Evolutionary conservation across 2,329 filamentous ascomycete genomes (phyloP), one percentile per base, ranked within the genome.

Genomic region (Arthroderma uncinatum): DNA sequence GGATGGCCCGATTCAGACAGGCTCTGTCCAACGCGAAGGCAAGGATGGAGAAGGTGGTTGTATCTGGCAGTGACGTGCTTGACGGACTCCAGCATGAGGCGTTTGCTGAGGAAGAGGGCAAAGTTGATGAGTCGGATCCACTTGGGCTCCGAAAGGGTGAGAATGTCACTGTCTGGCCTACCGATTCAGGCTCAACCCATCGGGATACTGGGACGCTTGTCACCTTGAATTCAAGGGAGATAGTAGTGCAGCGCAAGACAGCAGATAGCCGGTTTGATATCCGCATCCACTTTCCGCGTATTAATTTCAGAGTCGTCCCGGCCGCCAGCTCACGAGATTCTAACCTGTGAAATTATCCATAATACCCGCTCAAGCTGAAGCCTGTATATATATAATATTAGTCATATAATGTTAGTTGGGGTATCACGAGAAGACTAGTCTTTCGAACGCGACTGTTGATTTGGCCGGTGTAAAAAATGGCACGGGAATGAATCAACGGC

Each of bases 1-100:
- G 84, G 83, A 76, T 86, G 16, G 67, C 72, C 44, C 75, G 85
- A n/a, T 88, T 87, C 69, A 70, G 78, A 55, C 66, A 65, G 14
- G 74, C 73, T 1, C 65, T 82, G 1, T 69, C 72, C 4, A 67
- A 68, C 5, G 77, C 78, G 0, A 75, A 71, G 56, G 62, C 66
- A 19, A 65, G 64, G 34, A 63, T 66, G 1, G 73, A 75, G 62
- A 72, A 74, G 54, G 66, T 66, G 36, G 74, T 66, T 1, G 60
- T 85, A 33, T 72, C 75, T 5, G 83, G 84, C 3, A 73, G 74
- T 42, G 77, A 82, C 62, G 56, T 61, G 53, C 47, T 62, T 9
- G 40, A 53, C 4, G 33, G 42, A 9, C 28, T 60, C 10, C 16
- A 40, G 23, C 82, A 82, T 1, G 74, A 76, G 25, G 64, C 69